A percentile compares a stretch with the other conserved stretches of the same genome.
phyloP scores from a whole-genome alignment of 2,329 filamentous ascomycete genomes.

The Ustilaginoidea virens region DNA sequence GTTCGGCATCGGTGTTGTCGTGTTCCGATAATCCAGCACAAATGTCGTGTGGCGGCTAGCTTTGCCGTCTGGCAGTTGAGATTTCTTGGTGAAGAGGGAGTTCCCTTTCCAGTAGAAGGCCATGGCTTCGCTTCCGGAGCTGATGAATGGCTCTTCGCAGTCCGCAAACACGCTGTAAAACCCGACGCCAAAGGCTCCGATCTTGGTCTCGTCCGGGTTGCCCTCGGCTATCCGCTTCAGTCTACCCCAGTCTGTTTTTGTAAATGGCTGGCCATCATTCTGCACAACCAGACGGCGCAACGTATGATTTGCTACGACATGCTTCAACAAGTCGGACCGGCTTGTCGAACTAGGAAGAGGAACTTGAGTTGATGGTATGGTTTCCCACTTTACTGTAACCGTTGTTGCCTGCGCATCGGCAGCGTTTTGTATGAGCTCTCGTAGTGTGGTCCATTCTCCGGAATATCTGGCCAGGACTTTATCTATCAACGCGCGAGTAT shows the following conservation, averaged over 20 bases:
- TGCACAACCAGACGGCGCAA: conserved; percentile 76
- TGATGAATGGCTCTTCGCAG: conserved; percentile 94
- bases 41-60: conserved; percentile 69
- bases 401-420: conserved; percentile 86
- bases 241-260: conserved; percentile 79
- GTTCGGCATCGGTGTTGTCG: conserved; percentile 72
- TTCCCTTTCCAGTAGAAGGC: conserved; percentile 99
- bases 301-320: conserved; percentile 73
- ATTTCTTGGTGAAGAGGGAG: conserved; percentile 78
- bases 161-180: conserved; percentile 99
- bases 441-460: conserved; percentile 79
- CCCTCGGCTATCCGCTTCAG: conserved; percentile 97
- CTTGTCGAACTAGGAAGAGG: conserved; percentile 52
- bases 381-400: conserved; percentile 86
- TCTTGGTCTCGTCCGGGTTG: conserved; percentile 97
- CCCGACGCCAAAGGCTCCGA: conserved; percentile 93
- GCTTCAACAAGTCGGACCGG: conserved; percentile 60
- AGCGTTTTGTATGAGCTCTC: conserved; percentile 97
- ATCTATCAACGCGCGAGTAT: conserved; percentile 91
- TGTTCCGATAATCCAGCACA: conserved; percentile 83
- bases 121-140: conserved; percentile 84
- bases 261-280: conserved; percentile 83
- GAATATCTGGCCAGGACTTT: conserved; percentile 95
- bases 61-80: conserved; percentile 55
- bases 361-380: conserved; percentile 63